These are phyloP conservation scores for Quercus phellos DNA, from an alignment of 331 rosid species.

Conservation along the genomic window DNA sequence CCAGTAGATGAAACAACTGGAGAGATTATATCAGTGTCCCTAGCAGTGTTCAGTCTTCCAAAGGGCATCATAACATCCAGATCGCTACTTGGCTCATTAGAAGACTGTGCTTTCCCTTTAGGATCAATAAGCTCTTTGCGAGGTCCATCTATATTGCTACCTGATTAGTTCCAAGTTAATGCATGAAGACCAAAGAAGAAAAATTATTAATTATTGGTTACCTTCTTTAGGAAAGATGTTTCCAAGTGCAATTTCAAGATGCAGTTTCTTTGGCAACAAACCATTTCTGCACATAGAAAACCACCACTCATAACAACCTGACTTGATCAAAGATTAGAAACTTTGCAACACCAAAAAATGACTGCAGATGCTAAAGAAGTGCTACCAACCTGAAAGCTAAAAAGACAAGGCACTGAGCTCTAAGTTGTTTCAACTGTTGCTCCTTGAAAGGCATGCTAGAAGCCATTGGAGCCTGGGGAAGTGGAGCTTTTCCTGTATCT, in stretches of 20 bases:
- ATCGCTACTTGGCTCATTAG: conserved; percentile 48
- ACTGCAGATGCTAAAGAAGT: conserved; percentile 1
- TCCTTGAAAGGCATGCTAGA: conserved; percentile 77
- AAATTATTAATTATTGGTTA: conserved; percentile 11
- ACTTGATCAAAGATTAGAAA: conserved; percentile 5
- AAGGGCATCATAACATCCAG: conserved; percentile 58
- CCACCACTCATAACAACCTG: conserved; percentile 14
- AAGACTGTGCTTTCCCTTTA: conserved; percentile 66
- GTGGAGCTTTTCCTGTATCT: conserved; percentile 82
- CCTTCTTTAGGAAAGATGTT: conserved; percentile 71
- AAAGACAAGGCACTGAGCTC: conserved; percentile 99
- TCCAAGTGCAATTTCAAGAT: conserved; percentile 98
- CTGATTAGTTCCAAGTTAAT: conserved; percentile 19
- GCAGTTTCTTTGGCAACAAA: conserved; percentile 87
- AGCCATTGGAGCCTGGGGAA: conserved; percentile 35
- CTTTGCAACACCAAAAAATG: conserved; percentile 10
- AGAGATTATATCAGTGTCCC: conserved; percentile 47
- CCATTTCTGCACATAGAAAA: conserved; percentile 68
- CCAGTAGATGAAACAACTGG: conserved; percentile 50
- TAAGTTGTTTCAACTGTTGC: conserved; percentile 93
- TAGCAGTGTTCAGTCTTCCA: conserved; percentile 56
- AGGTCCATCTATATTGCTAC: conserved; percentile 54
- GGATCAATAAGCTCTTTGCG: conserved; percentile 60
- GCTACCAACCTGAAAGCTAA: conserved; percentile 80
- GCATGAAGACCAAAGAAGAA: neutral